These are phyloP conservation scores for Beauveria pseudobassiana DNA, from an alignment of 2,329 filamentous ascomycete genomes.

Conservation along the genomic window DNA sequence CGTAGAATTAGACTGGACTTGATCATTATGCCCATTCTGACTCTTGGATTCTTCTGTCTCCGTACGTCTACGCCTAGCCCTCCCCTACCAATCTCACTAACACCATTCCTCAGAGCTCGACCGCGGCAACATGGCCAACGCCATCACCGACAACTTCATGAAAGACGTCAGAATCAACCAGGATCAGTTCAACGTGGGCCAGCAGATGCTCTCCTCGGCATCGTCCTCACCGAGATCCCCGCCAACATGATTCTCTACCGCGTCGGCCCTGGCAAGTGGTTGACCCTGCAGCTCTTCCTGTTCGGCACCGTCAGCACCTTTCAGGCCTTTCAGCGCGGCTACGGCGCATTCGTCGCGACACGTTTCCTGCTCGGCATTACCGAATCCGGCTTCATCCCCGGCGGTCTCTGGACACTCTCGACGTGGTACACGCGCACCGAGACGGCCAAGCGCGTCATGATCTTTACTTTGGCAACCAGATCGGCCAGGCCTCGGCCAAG, in stretches of 20 bases:
- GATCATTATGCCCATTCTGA: slow-evolving; percentile 35
- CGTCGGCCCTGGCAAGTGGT: slow-evolving; percentile 34
- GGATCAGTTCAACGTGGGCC: slow-evolving; percentile 44
- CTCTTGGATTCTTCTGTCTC: slow-evolving; percentile 35
- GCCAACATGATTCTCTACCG: slow-evolving; percentile 29
- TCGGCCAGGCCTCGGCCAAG: slow-evolving; percentile 31
- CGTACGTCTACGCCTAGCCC: slow-evolving; percentile 23
- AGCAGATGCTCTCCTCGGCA: slow-evolving; percentile 43
- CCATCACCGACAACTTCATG: slow-evolving; percentile 41
- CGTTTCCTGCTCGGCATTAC: slow-evolving; percentile 45
- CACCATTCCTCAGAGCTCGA: slow-evolving; percentile 19
- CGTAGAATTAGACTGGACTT: slow-evolving; percentile 25
- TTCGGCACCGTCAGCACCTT: slow-evolving; percentile 47
- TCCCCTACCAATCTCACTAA: background rate
- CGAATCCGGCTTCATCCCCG: slow-evolving; percentile 50
- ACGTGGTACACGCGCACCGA: slow-evolving; percentile 49
- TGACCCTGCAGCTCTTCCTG: slow-evolving; percentile 44
- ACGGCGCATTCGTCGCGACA: slow-evolving; percentile 39
- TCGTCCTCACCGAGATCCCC: slow-evolving; percentile 34
- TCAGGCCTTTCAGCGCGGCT: slow-evolving; percentile 43
- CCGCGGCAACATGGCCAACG: slow-evolving; percentile 34
- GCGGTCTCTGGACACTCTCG: slow-evolving; percentile 41
- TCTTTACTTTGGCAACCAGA: slow-evolving; percentile 49
- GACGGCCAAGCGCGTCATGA: slow-evolving; percentile 42
- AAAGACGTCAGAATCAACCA: slow-evolving; percentile 41